phyloP scores from a whole-genome alignment of 139 green algal species.

The Chlorella sp. region DNA sequence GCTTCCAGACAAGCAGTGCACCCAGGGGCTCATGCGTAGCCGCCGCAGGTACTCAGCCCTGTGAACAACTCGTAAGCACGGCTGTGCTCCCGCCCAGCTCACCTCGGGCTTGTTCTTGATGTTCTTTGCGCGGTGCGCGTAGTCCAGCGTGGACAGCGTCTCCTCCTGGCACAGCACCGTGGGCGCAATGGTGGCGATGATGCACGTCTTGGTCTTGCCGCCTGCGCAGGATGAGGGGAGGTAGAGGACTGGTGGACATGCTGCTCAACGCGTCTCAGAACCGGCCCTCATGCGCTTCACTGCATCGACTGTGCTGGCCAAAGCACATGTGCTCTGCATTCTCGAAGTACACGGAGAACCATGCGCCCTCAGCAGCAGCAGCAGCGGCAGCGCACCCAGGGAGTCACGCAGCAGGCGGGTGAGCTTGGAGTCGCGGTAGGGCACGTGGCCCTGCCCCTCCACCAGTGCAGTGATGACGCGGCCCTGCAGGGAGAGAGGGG shows the following conservation, averaged over 20 bases:
- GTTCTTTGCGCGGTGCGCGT: constrained; percentile 97
- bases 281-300: too few relatives aligned
- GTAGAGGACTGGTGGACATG: too few relatives aligned
- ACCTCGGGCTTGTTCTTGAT: constrained; percentile 97
- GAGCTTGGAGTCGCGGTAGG: constrained; percentile 96
- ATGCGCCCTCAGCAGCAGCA: too few relatives aligned
- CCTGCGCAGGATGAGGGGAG: neutral
- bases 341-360: too few relatives aligned
- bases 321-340: too few relatives aligned
- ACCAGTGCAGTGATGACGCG: constrained; percentile 97
- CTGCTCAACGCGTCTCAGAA: too few relatives aligned
- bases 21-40: too few relatives aligned
- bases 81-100: neutral
- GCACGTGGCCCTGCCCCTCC: constrained; percentile 69
- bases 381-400: constrained; percentile 72
- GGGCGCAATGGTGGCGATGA: constrained; percentile 98
- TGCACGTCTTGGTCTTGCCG: constrained; percentile 92
- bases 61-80: neutral
- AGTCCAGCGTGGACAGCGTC: constrained; percentile 97
- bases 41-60: neutral
- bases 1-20: too few relatives aligned
- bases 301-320: too few relatives aligned
- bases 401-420: constrained; percentile 96
- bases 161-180: constrained; percentile 87
- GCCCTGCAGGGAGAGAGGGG: constrained; percentile 40